phyloP scores from a whole-genome alignment of 2,329 filamentous ascomycete species.

The Exutisphaerella laricina region DNA sequence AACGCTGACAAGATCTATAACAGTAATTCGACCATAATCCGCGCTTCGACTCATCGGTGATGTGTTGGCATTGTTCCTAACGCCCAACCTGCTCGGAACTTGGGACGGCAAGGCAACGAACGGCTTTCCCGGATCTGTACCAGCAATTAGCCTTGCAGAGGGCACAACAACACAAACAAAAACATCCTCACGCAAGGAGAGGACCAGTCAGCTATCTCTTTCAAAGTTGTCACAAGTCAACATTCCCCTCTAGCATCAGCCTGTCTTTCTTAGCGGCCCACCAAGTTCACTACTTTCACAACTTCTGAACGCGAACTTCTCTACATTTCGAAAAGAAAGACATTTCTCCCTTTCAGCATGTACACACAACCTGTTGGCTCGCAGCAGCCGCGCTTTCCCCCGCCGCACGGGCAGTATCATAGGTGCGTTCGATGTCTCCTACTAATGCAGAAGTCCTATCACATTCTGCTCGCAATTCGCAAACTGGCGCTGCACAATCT shows the following conservation, averaged over 20 bases:
- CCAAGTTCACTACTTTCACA: slow-evolving; percentile 3
- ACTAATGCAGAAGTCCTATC: too few relatives aligned
- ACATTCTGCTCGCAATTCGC: too few relatives aligned
- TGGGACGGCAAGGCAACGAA: slow-evolving; percentile 3
- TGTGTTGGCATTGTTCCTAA: slow-evolving; percentile 4
- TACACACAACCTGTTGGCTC: slow-evolving; percentile 2
- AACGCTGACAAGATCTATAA: too few relatives aligned
- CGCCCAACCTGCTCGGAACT: slow-evolving; percentile 1
- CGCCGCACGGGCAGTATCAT: slow-evolving; percentile 8
- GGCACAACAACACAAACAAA: neutral
- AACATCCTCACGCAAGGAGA: slow-evolving; percentile 9
- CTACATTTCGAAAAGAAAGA: slow-evolving; percentile 8
- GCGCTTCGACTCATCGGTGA: too few relatives aligned
- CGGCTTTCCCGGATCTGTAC: slow-evolving; percentile 1
- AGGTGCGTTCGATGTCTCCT: slow-evolving; percentile 13
- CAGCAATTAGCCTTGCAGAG: slow-evolving; percentile 5
- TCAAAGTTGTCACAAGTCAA: slow-evolving; percentile 9
- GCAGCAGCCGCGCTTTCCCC: slow-evolving; percentile 5
- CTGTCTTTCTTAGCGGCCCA: slow-evolving; percentile 2
- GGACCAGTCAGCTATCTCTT: slow-evolving; percentile 14
- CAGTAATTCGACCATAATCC: too few relatives aligned
- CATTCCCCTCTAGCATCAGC: slow-evolving; percentile 8
- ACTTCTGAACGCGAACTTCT: slow-evolving; percentile 1
- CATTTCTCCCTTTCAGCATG: slow-evolving; percentile 8
- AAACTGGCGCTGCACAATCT: neutral